Evolutionary conservation across 2,329 filamentous ascomycete genomes (phyloP).

Genomic region (Cadophora sp.): DNA sequence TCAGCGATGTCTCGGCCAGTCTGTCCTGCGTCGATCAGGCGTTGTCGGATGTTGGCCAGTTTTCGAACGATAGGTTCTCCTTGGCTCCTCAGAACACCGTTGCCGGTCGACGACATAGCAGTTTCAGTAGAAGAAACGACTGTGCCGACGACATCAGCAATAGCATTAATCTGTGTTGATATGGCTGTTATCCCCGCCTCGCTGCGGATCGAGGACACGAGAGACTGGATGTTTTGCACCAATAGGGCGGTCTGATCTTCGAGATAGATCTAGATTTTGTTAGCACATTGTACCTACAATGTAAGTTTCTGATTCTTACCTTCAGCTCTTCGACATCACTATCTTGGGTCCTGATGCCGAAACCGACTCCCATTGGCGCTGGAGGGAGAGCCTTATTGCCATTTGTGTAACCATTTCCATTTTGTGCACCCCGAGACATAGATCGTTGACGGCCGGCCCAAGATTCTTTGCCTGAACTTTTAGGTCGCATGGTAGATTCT

Average conservation of each 20-base stretch:
- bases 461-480: slow-evolving; percentile 43
- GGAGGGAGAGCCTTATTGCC: slow-evolving; percentile 35
- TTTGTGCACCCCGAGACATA: slow-evolving; percentile 39
- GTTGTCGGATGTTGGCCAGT: slow-evolving; percentile 67
- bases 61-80: slow-evolving; percentile 58
- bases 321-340: slow-evolving; percentile 66
- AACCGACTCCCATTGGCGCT: slow-evolving; percentile 47
- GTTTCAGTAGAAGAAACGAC: slow-evolving; percentile 71
- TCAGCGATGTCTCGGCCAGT: slow-evolving; percentile 66
- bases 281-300: slow-evolving; percentile 23
- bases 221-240: slow-evolving; percentile 81
- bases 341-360: slow-evolving; percentile 50
- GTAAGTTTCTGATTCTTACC: slow-evolving; percentile 47
- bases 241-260: slow-evolving; percentile 83
- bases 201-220: slow-evolving; percentile 74
- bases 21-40: slow-evolving; percentile 67
- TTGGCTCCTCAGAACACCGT: slow-evolving; percentile 57
- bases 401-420: slow-evolving; percentile 37
- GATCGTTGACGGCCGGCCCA: slow-evolving; percentile 35
- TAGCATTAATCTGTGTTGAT: slow-evolving; percentile 72
- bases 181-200: slow-evolving; percentile 70
- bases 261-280: slow-evolving; percentile 67
- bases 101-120: slow-evolving; percentile 56
- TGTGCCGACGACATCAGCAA: slow-evolving; percentile 72
- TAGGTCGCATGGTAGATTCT: slow-evolving; percentile 53